Conservation (phyloP, 208 protist species). For the Acanthamoeba sp. region DNA sequence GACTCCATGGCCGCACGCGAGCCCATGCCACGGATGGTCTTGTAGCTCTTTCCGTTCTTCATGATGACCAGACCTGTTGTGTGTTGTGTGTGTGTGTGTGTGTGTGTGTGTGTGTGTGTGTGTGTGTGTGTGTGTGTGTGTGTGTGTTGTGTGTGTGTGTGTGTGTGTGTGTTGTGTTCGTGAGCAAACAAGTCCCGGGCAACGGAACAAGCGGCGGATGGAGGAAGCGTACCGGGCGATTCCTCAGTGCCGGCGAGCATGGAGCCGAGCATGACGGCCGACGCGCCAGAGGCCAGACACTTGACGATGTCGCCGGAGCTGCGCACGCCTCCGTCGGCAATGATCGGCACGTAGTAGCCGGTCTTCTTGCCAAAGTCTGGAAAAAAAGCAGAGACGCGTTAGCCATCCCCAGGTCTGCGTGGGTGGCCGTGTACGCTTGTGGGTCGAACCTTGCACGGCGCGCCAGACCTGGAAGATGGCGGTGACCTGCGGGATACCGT, state of each 20-base stretch:
- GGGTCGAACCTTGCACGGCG: neutral
- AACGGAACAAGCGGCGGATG: too few species aligned
- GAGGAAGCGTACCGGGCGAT: constrained; percentile 63
- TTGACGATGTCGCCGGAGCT: constrained; percentile 94
- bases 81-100: too few species aligned
- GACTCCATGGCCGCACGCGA: constrained; percentile 96
- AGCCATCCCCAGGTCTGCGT: too few species aligned
- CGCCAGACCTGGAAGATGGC: constrained; percentile 93
- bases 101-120: too few species aligned
- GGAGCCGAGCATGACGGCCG: constrained; percentile 89
- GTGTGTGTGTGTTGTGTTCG: too few species aligned
- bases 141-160: too few species aligned
- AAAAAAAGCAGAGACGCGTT: neutral
- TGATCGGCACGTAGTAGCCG: constrained; percentile 92
- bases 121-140: too few species aligned
- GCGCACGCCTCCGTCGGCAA: constrained; percentile 95
- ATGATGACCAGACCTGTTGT: constrained; percentile 68
- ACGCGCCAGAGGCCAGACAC: constrained; percentile 59
- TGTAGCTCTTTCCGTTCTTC: constrained; percentile 90
- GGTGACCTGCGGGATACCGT: constrained; percentile 95
- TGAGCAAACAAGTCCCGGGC: too few species aligned
- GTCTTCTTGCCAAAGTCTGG: constrained; percentile 39
- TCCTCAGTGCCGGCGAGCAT: constrained; percentile 82
- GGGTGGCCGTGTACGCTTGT: neutral
- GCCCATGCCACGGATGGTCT: constrained; percentile 97